Conservation (phyloP, 208 protist species). For the Phytomonas serpens region DNA sequence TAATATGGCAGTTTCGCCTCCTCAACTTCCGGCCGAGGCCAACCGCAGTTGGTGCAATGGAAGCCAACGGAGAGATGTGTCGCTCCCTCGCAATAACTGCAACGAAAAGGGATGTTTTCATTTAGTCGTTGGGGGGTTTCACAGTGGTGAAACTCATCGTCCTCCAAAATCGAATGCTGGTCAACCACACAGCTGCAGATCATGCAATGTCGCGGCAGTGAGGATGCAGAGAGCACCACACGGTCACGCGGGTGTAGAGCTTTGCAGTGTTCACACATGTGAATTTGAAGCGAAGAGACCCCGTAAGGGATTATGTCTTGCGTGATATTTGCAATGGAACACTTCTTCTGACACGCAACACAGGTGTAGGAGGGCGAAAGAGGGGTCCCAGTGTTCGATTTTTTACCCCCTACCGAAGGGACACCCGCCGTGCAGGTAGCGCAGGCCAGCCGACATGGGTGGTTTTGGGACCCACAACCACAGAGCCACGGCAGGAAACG, state of each 20-base stretch:
- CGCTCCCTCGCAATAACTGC: slow-evolving; percentile 23
- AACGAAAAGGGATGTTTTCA: slow-evolving; percentile 57
- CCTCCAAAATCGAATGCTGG: background rate
- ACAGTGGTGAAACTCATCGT: slow-evolving; percentile 36
- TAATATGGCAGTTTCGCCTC: slow-evolving; percentile 14
- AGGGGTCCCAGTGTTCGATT: background rate
- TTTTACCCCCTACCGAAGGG: background rate
- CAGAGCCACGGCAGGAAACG: slow-evolving; percentile 59
- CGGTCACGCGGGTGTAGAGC: slow-evolving; percentile 54
- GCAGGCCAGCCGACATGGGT: slow-evolving; percentile 43
- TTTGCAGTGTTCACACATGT: slow-evolving; percentile 45
- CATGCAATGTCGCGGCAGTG: slow-evolving; percentile 54
- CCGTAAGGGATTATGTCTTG: slow-evolving; percentile 10
- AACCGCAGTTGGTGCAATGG: slow-evolving; percentile 43
- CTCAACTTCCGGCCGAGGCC: slow-evolving; percentile 37
- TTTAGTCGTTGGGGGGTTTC: slow-evolving; percentile 35
- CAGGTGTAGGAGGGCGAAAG: slow-evolving; percentile 36
- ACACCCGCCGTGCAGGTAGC: slow-evolving; percentile 21
- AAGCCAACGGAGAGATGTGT: slow-evolving; percentile 36
- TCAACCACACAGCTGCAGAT: slow-evolving; percentile 34
- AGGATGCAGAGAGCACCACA: slow-evolving; percentile 35
- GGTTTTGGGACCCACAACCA: slow-evolving; percentile 49
- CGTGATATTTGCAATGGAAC: slow-evolving; percentile 9
- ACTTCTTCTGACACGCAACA: slow-evolving; percentile 20
- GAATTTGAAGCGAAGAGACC: slow-evolving; percentile 19